Evolutionary conservation across 345 rosid species (phyloP).

Genomic region (Populus ilicifolia): DNA sequence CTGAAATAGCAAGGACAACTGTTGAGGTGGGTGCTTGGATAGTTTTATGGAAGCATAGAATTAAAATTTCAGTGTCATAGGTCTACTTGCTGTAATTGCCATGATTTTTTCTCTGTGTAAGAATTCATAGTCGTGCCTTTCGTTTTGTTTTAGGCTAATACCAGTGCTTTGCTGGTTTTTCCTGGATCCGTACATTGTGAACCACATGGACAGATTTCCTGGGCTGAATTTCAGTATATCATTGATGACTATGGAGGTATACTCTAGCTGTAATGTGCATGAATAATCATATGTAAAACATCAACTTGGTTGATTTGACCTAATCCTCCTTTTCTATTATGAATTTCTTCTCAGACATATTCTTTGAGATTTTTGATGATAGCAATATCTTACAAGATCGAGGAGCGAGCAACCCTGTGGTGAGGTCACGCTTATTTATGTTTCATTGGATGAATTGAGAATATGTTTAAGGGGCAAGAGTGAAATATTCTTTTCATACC

Average conservation of each 20-base stretch:
- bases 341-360: constrained; percentile 51
- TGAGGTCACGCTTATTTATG: constrained; percentile 40
- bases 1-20: constrained; percentile 84
- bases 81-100: constrained; percentile 3
- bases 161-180: constrained; percentile 70
- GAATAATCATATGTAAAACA: neutral
- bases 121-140: constrained; percentile 13
- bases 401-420: constrained; percentile 90
- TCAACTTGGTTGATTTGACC: constrained; percentile 3
- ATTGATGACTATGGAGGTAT: constrained; percentile 93
- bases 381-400: constrained; percentile 76
- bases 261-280: constrained; percentile 12
- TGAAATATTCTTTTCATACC: no score
- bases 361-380: constrained; percentile 73
- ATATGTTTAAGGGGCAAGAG: no score
- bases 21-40: constrained; percentile 53
- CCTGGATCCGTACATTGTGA: constrained; percentile 81
- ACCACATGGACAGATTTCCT: constrained; percentile 77
- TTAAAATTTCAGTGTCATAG: neutral
- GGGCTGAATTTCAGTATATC: constrained; percentile 80
- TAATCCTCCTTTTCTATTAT: constrained; percentile 2
- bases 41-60: constrained; percentile 1
- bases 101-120: neutral
- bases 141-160: constrained; percentile 55
- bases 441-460: no score